Base-by-base conservation (phyloP, 2,329 filamentous ascomycete species). In the Pseudopyrenochaeta lycopersici region DNA sequence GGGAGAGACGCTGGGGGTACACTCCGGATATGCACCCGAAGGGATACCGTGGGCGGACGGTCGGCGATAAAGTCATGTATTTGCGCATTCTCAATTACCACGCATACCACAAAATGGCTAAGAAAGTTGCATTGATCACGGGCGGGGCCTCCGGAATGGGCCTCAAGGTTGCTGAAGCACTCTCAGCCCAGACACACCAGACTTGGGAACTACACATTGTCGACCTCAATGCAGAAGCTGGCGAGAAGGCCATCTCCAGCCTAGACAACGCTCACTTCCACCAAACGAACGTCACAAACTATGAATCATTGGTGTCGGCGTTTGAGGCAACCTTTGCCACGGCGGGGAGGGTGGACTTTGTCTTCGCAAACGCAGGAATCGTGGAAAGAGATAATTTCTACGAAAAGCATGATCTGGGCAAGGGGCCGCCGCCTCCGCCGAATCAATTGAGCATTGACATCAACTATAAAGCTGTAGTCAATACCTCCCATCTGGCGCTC, bases 121-220 rank as follows among this genome's bases (percentile, higher is more conserved):
- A 52, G 14, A 69, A 68, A 52, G 57, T 62, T 20, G 90, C 90
- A 44, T 81, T 95, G 46, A 92, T 95, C 71, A 93, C 90, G 0
- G 91, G 91, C 54, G 90, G 85, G 9, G 90, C 89, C 2, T 89
- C 87, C 2, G 78, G 77, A 23, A 79, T 81, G 62, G 78, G 79
- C 42, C 68, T 80, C 20, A 73, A 74, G 15, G 75, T 79, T 39
- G 77, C 77, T n/a, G 56, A 71, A 60, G 70, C 72, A 20, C 71
- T 81, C 40, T 68, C 70, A 15, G 52, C 66, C 27, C 71, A 70
- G 35, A 40, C 44, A 1, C 7, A 49, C 30, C 71, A 71, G 42
- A 64, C 69, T 21, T 80, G 77, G 76, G 63, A 73, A 38, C 55
- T 80, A 15, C 73, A 80, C 49, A 61, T 81, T 18, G 54, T 80